Conservation (phyloP, 2,329 filamentous ascomycete genomes). For the Hysterium pulicare region DNA sequence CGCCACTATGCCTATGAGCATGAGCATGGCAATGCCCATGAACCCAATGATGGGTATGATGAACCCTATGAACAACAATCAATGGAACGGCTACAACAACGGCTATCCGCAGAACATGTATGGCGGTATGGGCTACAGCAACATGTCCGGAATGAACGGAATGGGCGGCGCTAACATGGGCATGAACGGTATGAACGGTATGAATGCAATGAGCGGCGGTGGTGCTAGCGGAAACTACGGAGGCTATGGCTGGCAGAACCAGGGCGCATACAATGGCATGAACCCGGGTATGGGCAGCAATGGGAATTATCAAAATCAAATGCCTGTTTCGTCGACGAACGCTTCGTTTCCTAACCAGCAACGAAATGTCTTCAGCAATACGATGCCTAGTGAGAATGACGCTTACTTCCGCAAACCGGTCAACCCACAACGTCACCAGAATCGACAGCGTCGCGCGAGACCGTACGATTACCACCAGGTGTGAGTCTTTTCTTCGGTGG, state of each 20-base stretch:
- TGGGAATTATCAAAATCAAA: constrained; percentile 15
- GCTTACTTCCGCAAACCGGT: constrained; percentile 95
- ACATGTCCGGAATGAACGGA: constrained; percentile 41
- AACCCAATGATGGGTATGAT: constrained; percentile 35
- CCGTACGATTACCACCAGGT: constrained; percentile 91
- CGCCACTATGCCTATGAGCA: constrained; percentile 35
- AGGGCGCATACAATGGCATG: constrained; percentile 15
- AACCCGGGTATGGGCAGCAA: constrained; percentile 12
- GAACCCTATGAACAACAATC: constrained; percentile 28
- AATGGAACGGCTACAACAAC: constrained; percentile 6
- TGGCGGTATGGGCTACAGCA: constrained; percentile 18
- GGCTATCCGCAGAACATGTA: constrained; percentile 13
- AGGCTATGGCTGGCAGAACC: constrained; percentile 11
- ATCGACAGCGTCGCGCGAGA: constrained; percentile 72
- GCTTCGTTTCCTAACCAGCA: constrained; percentile 56
- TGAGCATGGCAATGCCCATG: constrained; percentile 44
- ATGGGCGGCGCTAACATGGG: constrained; percentile 34
- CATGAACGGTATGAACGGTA: constrained; percentile 25
- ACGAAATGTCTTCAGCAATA: constrained; percentile 51
- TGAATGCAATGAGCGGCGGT: constrained; percentile 17
- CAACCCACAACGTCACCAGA: constrained; percentile 87
- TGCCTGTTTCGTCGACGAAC: constrained; percentile 9
- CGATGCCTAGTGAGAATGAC: constrained; percentile 66
- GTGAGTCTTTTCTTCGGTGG: too few relatives aligned
- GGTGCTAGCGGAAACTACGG: background rate